Conservation (phyloP, 768 basidiomycete species). For the Tephrocybe sp. region DNA sequence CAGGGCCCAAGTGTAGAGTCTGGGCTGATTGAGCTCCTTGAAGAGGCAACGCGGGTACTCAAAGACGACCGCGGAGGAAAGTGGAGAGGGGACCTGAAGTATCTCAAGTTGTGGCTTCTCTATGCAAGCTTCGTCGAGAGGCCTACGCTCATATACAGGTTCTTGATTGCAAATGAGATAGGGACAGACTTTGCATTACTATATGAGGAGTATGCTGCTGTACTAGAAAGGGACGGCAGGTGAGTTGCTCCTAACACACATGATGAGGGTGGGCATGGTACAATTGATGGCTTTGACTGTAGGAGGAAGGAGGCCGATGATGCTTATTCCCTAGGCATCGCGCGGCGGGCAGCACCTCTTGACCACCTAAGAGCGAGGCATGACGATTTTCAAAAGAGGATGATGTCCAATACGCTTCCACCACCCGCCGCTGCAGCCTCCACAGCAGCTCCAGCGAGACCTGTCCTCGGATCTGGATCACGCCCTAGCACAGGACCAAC, state of each 20-base stretch:
- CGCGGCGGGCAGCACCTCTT: constrained; percentile 74
- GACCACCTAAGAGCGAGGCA: constrained; percentile 78
- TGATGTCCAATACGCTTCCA: constrained; percentile 58
- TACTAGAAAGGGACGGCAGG: constrained; percentile 81
- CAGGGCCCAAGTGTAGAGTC: constrained; percentile 88
- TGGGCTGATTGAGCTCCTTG: constrained; percentile 87
- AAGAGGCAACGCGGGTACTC: constrained; percentile 85
- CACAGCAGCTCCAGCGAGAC: constrained; percentile 23
- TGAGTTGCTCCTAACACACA: constrained; percentile 31
- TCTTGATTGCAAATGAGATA: constrained; percentile 87
- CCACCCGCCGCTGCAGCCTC: constrained; percentile 34
- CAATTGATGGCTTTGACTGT: constrained; percentile 12
- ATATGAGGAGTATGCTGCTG: constrained; percentile 90
- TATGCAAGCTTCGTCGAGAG: constrained; percentile 93
- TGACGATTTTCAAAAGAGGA: constrained; percentile 87
- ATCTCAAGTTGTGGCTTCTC: constrained; percentile 91
- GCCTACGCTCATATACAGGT: constrained; percentile 84
- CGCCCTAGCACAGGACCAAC: constrained; percentile 31
- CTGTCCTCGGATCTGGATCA: constrained; percentile 40
- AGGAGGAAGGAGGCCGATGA: constrained; percentile 90
- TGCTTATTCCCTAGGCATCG: constrained; percentile 84
- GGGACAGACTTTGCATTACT: constrained; percentile 76
- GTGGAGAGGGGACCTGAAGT: constrained; percentile 80
- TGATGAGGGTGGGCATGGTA: constrained; percentile 5
- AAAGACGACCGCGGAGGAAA: constrained; percentile 70